These are phyloP conservation scores for Ceratocystiopsis minuta DNA, from an alignment of 2,329 filamentous ascomycete genomes.

Conservation along the genomic window DNA sequence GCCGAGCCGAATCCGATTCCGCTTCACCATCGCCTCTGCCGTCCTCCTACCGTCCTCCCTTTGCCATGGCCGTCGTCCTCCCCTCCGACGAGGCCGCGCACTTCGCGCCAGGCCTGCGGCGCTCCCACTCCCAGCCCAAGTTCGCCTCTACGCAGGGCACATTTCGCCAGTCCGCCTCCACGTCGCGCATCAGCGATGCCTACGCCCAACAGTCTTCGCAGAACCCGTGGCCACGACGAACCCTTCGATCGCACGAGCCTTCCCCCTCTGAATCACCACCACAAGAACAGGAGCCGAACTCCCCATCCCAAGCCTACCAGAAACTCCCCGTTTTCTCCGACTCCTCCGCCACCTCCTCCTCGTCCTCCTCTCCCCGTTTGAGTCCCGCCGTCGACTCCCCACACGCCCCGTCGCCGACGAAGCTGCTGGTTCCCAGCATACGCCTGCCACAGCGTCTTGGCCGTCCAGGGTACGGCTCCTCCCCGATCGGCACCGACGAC, in stretches of 20 bases:
- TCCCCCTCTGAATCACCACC: not conserved
- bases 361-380: conserved; percentile 34
- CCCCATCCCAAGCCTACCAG: conserved; percentile 1
- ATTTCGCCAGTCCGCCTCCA: conserved; percentile 27
- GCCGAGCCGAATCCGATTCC: too few species aligned
- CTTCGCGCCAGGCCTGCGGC: conserved; percentile 36
- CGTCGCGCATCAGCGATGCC: conserved; percentile 27
- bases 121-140: conserved; percentile 42
- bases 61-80: conserved; percentile 36
- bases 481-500: conserved; percentile 10
- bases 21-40: not conserved
- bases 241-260: too few species aligned
- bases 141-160: conserved; percentile 26
- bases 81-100: conserved; percentile 37
- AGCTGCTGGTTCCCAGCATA: conserved; percentile 39
- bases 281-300: not conserved
- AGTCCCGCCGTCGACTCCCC: conserved; percentile 33
- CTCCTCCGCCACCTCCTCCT: conserved; percentile 30
- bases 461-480: conserved; percentile 21
- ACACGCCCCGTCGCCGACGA: conserved; percentile 25
- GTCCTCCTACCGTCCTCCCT: conserved; percentile 1
- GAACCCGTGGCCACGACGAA: not conserved
- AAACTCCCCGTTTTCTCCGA: conserved; percentile 24
- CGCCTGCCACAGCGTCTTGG: conserved; percentile 42
- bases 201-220: conserved; percentile 19